These are phyloP conservation scores for Azolla pinnata DNA, from an alignment of 75 land plant genomes.

Conservation along the genomic window DNA sequence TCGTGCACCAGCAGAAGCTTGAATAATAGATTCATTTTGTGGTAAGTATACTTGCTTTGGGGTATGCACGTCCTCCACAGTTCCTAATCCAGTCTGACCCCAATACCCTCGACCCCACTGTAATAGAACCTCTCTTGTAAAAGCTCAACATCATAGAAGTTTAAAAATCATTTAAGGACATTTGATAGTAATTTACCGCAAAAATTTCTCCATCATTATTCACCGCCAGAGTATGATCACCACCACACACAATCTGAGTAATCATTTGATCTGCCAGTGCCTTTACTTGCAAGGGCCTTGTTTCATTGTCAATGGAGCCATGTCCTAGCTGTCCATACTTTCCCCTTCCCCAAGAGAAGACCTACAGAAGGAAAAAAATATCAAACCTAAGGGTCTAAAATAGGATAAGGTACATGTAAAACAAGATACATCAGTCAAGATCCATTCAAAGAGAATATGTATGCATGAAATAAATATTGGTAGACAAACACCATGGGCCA, in stretches of 20 bases:
- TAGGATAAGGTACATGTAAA: no score
- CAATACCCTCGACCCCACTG: constrained; percentile 46
- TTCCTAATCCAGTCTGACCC: constrained; percentile 41
- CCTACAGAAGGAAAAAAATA: no score
- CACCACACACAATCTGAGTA: constrained; percentile 32
- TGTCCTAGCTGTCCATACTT: constrained; percentile 45
- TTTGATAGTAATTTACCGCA: constrained; percentile 17
- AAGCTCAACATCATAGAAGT: background rate
- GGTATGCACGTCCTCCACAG: constrained; percentile 16
- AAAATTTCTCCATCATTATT: constrained; percentile 26
- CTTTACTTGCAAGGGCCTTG: constrained; percentile 25
- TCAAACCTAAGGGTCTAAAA: no score
- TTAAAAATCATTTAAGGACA: background rate
- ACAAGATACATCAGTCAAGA: no score
- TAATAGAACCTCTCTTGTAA: background rate
- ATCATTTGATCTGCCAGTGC: constrained; percentile 32
- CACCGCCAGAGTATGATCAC: constrained; percentile 37
- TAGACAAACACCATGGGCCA: no score
- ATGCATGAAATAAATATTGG: no score
- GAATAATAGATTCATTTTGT: constrained; percentile 15
- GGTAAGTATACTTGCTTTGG: constrained; percentile 24
- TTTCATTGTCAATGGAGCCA: constrained; percentile 21
- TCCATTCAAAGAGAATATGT: no score
- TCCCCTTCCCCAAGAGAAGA: constrained; percentile 41
- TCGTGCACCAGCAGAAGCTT: constrained; percentile 39